phyloP scores from a whole-genome alignment of 371 early-diverging fungal species.

The Nematocida sp. region DNA sequence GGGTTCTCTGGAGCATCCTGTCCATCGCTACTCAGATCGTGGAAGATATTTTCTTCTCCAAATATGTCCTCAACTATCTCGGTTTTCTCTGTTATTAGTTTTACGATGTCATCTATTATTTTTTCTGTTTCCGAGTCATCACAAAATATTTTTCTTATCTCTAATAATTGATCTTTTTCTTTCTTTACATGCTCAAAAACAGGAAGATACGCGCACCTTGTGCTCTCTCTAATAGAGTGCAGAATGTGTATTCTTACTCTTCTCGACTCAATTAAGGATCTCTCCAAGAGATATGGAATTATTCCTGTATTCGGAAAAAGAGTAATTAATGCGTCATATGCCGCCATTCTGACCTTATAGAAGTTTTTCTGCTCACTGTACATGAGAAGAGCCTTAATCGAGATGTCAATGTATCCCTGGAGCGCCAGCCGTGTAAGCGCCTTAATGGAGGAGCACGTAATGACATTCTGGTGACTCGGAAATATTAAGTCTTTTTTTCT shows the following conservation, averaged over 20 bases:
- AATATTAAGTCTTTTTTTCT: constrained; percentile 66
- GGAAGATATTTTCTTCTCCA: constrained; percentile 5
- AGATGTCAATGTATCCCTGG: constrained; percentile 55
- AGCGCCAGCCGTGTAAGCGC: constrained; percentile 57
- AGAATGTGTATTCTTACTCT: constrained; percentile 30
- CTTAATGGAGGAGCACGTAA: constrained; percentile 59
- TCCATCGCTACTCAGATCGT: constrained; percentile 50
- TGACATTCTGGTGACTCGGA: constrained; percentile 63
- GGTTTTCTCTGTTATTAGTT: constrained; percentile 16
- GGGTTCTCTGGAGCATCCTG: background rate
- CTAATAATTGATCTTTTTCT: background rate
- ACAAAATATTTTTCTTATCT: background rate
- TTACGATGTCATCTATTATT: constrained; percentile 11
- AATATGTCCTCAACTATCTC: constrained; percentile 6
- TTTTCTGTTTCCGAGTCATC: constrained; percentile 6
- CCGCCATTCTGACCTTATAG: constrained; percentile 61
- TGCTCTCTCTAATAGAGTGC: background rate
- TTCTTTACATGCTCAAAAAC: background rate
- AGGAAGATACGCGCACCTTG: constrained; percentile 27
- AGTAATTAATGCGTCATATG: constrained; percentile 60
- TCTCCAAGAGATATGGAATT: background rate
- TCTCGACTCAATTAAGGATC: background rate
- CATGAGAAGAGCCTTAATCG: constrained; percentile 38
- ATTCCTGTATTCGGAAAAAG: constrained; percentile 7
- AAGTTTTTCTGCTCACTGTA: constrained; percentile 61